Evolutionary conservation across 2,329 filamentous ascomycete genomes (phyloP), one percentile per base, ranked within the genome.

Genomic region (Trichoderma semiorbis): DNA sequence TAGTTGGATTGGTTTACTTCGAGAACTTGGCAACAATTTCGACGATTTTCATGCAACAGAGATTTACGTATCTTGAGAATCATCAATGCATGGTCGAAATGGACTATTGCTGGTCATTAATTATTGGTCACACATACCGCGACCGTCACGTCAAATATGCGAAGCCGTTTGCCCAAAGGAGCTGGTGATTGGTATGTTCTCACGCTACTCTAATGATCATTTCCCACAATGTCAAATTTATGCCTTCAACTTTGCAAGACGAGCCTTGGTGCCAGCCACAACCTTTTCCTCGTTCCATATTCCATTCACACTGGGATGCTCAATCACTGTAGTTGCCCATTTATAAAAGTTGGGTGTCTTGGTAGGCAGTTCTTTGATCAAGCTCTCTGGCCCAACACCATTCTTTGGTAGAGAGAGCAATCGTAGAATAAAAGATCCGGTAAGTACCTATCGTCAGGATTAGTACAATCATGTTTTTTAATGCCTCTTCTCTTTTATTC

Each of bases 401-500:
- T 87, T 82, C 77, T 90, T 89, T 0, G 85, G 77, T 32, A 89
- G 84, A 1, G 83, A 80, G 58, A 90, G 83, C 24, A 91, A 78
- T 2, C 92, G 86, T 24, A 94, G 77, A 11, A 93, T 77, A 78
- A 94, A 94, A 0, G 92, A 90, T 0, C 89, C 92, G 2, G 86
- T 87, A 72, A 90, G 83, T 16, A 87, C 90, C 89, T 90, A 0
- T 62, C 55, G 34, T 16, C 7, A 14, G 24, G 60, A 21, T 75
- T 70, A 75, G 70, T 73, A 60, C 5, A n/a, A 26, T 7, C 1
- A 16, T 3, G 16, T 7, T 21, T n/a, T 3, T 5, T 30, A 24
- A 10, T 5, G 16, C 0, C 36, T 18, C 16, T 18, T 43, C 16
- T 43, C 3, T 43, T 18, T 10, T 43, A 18, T 18, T 43, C 36